Conservation (phyloP, 768 basidiomycete genomes). For the Pleurotus giganteus region DNA sequence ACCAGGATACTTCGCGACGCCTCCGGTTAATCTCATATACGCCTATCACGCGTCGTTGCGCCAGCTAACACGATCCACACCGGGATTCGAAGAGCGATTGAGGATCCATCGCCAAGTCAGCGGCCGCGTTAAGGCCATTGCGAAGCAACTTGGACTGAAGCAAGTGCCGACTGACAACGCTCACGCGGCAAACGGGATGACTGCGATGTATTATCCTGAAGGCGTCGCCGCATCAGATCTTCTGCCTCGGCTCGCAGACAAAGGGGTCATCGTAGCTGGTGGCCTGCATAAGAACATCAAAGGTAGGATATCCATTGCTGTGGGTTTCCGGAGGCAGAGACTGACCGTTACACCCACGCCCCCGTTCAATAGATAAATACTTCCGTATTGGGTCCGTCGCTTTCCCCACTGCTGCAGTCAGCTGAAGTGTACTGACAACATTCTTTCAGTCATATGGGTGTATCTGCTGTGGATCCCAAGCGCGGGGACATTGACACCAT, state of each 20-base stretch:
- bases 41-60: constrained; percentile 77
- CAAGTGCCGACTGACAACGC: constrained; percentile 56
- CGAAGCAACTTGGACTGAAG: constrained; percentile 61
- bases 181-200: constrained; percentile 84
- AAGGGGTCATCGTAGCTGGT: constrained; percentile 74
- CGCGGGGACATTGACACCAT: constrained; percentile 73
- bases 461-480: constrained; percentile 59
- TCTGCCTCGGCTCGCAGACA: constrained; percentile 60
- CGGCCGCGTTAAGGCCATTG: constrained; percentile 59
- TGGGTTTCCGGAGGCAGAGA: neutral
- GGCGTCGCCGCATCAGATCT: constrained; percentile 68
- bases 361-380: constrained; percentile 54
- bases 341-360: constrained; percentile 9
- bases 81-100: constrained; percentile 72
- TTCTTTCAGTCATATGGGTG: constrained; percentile 75
- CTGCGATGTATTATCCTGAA: constrained; percentile 79
- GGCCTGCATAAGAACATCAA: constrained; percentile 80
- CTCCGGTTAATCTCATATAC: constrained; percentile 83
- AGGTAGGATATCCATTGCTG: constrained; percentile 28
- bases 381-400: constrained; percentile 68
- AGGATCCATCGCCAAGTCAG: constrained; percentile 64
- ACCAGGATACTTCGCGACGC: constrained; percentile 86
- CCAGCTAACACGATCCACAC: constrained; percentile 54
- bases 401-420: constrained; percentile 8
- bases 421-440: neutral